These are phyloP conservation scores for Omphalea diandra DNA, from an alignment of 441 rosid genomes.

Conservation along the genomic window DNA sequence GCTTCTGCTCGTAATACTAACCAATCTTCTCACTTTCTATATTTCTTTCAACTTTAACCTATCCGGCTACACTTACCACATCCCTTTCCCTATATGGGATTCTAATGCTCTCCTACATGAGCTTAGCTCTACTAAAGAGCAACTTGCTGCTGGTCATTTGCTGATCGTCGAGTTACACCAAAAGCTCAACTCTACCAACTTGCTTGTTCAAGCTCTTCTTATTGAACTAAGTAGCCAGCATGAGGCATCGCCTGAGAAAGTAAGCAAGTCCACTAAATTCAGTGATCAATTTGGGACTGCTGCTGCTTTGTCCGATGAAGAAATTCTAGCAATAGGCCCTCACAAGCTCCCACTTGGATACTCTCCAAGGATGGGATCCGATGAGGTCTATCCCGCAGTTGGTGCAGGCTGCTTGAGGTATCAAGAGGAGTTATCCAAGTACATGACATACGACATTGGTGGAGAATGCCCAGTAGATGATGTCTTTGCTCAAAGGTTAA, in stretches of 20 bases:
- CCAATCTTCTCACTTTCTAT: constrained; percentile 47
- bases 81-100: constrained; percentile 10
- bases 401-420: constrained; percentile 45
- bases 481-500: constrained; percentile 43
- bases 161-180: constrained; percentile 32
- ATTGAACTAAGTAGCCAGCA: constrained; percentile 22
- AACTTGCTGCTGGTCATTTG: constrained; percentile 33
- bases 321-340: constrained; percentile 37
- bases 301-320: constrained; percentile 25
- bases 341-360: constrained; percentile 47
- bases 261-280: neutral
- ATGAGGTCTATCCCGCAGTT: constrained; percentile 34
- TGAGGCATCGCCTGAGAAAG: neutral
- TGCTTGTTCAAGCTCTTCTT: constrained; percentile 34
- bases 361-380: constrained; percentile 37
- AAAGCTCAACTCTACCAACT: constrained; percentile 43
- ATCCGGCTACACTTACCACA: neutral
- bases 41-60: constrained; percentile 21
- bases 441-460: constrained; percentile 42
- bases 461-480: constrained; percentile 51
- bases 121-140: constrained; percentile 32
- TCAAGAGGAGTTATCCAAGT: constrained; percentile 43
- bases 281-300: constrained; percentile 1
- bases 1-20: constrained; percentile 32
- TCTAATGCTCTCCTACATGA: constrained; percentile 22